Base-by-base conservation (phyloP, 495 filamentous ascomycete species). In the Podospora sp. region DNA sequence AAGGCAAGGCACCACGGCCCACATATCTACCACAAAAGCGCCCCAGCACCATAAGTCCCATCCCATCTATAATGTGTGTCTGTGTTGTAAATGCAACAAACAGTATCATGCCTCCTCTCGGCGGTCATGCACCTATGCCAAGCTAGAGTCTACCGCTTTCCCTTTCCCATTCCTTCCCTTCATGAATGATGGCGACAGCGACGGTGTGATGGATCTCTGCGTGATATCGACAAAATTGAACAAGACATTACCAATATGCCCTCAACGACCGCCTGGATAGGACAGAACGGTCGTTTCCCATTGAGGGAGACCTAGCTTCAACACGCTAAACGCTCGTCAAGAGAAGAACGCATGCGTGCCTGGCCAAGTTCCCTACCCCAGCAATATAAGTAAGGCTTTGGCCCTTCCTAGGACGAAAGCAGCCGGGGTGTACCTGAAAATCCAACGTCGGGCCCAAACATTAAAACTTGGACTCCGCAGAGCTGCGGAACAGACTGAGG, bases 171-270 rank as follows among this genome's bases (percentile, higher is more conserved):
- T 11, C 40, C 40, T 46, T 46, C 8, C 40, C 40, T 46, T 46
- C 40, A 46, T 57, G 53, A 57, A 20, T 46, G 40, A 18, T 46
- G 40, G 40, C 16, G 26, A 25, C 11, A 35, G 35, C 35, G 29
- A 25, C 26, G n/a, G n/a, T n/a, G n/a, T n/a, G 21, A 33, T 59
- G 36, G 21, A 11, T 49, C 25, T 64, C 29, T 53, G 29, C 62
- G 18, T 53, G 24, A 53, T 64, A 56, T 64, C 14, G 46, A 55
- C 24, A 52, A 64, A 40, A 29, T n/a, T n/a, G n/a, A 33, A 62
- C 24, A 67, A 67, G 65, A 67, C 65, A 67, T 67, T 67, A 67
- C 46, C 65, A 67, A 49, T 67, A 67, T 62, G 22, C 55, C 57
- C 21, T 20, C 26, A 46, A 6, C 29, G 29, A 33, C 29, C 29